Evolutionary conservation across 1,284 basidiomycete genomes (phyloP).

Genomic region (Cryptococcus sp.): DNA sequence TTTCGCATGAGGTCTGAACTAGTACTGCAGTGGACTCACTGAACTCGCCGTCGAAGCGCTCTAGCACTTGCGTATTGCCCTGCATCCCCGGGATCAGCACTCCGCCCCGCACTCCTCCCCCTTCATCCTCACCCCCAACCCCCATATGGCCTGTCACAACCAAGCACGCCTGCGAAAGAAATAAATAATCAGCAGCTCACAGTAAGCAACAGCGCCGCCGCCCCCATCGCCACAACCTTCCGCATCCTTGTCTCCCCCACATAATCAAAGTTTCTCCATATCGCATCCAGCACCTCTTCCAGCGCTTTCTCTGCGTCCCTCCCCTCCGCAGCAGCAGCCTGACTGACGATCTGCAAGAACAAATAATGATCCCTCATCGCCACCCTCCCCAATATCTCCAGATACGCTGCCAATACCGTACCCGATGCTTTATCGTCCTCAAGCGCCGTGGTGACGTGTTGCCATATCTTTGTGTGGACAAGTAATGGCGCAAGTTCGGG

Average conservation of each 20-base stretch:
- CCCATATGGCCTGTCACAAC: not conserved
- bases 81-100: conserved; percentile 36
- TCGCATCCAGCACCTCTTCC: conserved; percentile 46
- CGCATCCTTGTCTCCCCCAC: conserved; percentile 44
- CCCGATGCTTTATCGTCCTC: conserved; percentile 50
- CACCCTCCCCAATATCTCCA: conserved; percentile 42
- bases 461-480: conserved; percentile 43
- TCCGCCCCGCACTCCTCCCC: not conserved
- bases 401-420: conserved; percentile 42
- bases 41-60: conserved; percentile 50
- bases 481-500: conserved; percentile 33
- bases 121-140: not conserved
- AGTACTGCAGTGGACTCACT: conserved; percentile 22
- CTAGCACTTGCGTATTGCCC: conserved; percentile 77
- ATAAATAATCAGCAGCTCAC: conserved; percentile 27
- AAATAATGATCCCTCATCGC: conserved; percentile 40
- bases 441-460: conserved; percentile 39
- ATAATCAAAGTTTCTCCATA: conserved; percentile 51
- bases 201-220: conserved; percentile 42
- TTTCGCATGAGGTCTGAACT: no score
- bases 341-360: conserved; percentile 41
- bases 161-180: no score
- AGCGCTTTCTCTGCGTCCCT: conserved; percentile 34
- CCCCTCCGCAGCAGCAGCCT: conserved; percentile 29
- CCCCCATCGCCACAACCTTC: conserved; percentile 49